Conservation (phyloP, 495 filamentous ascomycete genomes). For the Neurospora hispaniola region DNA sequence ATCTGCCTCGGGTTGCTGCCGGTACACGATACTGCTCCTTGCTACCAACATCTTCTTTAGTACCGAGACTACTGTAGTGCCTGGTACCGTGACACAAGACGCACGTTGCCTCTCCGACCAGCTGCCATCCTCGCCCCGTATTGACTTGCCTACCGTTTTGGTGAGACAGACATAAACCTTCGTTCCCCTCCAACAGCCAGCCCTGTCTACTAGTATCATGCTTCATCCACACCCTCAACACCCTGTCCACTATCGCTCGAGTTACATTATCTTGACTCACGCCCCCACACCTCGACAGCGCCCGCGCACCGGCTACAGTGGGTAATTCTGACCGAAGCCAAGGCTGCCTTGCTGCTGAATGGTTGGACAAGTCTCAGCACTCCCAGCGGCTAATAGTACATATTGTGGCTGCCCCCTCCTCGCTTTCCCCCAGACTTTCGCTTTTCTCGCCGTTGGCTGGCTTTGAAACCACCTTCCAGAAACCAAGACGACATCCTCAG, state of each 20-base stretch:
- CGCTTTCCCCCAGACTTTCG: neutral
- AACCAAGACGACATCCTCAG: neutral
- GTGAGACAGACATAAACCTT: conserved; percentile 18
- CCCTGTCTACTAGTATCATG: conserved; percentile 1
- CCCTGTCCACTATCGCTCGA: conserved; percentile 4
- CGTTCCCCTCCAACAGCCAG: neutral
- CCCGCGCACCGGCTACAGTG: conserved; percentile 8
- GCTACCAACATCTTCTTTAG: conserved; percentile 8
- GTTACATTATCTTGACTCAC: conserved; percentile 19
- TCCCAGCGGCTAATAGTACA: conserved; percentile 8
- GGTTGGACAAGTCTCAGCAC: neutral
- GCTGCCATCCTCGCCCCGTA: neutral
- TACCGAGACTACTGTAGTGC: neutral
- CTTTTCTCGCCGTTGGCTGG: conserved; percentile 16
- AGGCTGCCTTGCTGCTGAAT: conserved; percentile 2
- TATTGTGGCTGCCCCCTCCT: conserved; percentile 16
- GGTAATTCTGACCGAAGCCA: conserved; percentile 19
- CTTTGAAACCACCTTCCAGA: conserved; percentile 9
- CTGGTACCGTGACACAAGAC: neutral
- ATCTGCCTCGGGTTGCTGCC: neutral
- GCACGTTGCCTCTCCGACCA: neutral
- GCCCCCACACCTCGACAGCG: conserved; percentile 12
- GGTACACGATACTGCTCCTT: neutral
- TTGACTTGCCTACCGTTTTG: conserved; percentile 9
- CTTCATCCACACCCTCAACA: conserved; percentile 19